Evolutionary conservation across 106 monocot genomes (phyloP).

Genomic region (Xerophyta viscosa): DNA sequence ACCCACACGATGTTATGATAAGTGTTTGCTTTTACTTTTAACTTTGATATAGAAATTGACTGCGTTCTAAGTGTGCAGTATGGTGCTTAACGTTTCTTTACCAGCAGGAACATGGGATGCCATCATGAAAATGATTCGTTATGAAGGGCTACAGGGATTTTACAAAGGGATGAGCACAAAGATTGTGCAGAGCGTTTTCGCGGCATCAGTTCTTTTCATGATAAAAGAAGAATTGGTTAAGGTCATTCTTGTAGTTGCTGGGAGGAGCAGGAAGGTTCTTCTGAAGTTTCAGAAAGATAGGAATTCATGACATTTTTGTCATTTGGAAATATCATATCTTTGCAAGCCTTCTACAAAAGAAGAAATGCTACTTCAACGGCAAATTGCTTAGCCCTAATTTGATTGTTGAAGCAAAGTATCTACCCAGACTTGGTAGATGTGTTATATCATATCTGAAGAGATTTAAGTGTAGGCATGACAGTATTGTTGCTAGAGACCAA

Average conservation of each 20-base stretch:
- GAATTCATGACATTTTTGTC: no score
- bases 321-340: no score
- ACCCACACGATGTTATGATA: no score
- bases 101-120: constrained; percentile 77
- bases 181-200: constrained; percentile 91
- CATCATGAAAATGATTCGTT: constrained; percentile 74
- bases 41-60: background rate
- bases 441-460: no score
- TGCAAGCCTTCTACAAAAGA: no score
- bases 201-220: constrained; percentile 91
- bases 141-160: constrained; percentile 65
- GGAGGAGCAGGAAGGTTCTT: constrained; percentile 14
- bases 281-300: background rate
- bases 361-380: no score
- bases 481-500: no score
- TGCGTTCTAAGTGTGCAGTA: background rate
- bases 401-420: no score
- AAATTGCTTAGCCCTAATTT: no score
- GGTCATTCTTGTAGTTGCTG: constrained; percentile 22
- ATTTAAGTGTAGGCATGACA: no score
- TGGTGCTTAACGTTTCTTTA: background rate
- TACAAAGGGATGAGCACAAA: constrained; percentile 95
- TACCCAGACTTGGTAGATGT: no score
- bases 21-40: background rate
- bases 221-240: constrained; percentile 83